Evolutionary conservation across 129 eudicot species (phyloP).

Genomic region (Rutidosis leptorrhynchoides): DNA sequence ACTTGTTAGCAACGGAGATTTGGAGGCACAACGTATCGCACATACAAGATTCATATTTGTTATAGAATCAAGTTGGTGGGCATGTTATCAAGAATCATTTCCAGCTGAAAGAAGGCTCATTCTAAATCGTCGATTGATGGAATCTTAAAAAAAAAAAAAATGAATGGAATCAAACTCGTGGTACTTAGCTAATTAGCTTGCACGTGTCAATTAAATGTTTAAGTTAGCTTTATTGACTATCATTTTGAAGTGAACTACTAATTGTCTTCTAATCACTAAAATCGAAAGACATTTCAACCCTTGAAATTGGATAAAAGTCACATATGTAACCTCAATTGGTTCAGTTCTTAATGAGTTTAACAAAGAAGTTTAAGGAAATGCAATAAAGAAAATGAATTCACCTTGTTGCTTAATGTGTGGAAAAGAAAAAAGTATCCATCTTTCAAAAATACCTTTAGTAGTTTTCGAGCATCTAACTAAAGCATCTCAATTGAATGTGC

Average conservation of each 20-base stretch:
- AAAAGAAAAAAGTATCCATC: slow-evolving; percentile 41
- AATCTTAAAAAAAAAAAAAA: slow-evolving; percentile 28
- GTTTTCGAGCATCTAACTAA: slow-evolving; percentile 47
- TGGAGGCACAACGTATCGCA: neutral
- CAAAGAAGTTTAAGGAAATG: too few relatives aligned
- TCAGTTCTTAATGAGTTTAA: slow-evolving; percentile 17
- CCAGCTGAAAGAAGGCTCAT: slow-evolving; percentile 40
- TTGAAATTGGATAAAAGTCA: too few relatives aligned
- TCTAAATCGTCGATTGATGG: slow-evolving; percentile 32
- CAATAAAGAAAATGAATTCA: slow-evolving; percentile 25
- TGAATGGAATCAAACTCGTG: slow-evolving; percentile 33
- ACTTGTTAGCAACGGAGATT: slow-evolving; percentile 11
- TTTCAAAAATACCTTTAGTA: slow-evolving; percentile 48
- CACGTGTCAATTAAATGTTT: slow-evolving; percentile 25
- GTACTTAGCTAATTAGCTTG: slow-evolving; percentile 32
- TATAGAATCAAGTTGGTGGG: slow-evolving; percentile 41
- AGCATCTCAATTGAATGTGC: slow-evolving; percentile 54
- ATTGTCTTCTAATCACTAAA: too few relatives aligned
- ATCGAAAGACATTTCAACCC: too few relatives aligned
- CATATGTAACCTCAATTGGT: too few relatives aligned
- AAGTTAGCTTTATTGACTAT: slow-evolving; percentile 21
- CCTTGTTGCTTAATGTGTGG: slow-evolving; percentile 42
- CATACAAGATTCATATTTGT: slow-evolving; percentile 18
- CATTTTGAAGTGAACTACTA: neutral
- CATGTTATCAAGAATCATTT: slow-evolving; percentile 40